A percentile compares a stretch with the other conserved stretches of the same genome.
Conservation (phyloP, 2,329 filamentous ascomycete genomes). For the Trichoderma sp. region DNA sequence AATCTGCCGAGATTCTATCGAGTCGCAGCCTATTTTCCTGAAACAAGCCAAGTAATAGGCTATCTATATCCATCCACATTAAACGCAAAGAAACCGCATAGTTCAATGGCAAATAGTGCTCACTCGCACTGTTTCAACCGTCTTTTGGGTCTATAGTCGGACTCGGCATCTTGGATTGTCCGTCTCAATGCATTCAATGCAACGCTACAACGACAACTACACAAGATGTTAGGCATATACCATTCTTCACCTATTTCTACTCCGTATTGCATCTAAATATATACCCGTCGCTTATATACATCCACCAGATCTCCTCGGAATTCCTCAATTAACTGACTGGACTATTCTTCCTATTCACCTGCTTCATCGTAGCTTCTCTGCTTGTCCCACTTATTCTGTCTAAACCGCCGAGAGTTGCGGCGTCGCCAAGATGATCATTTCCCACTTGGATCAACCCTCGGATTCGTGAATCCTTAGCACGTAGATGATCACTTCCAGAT, state of each 20-base stretch:
- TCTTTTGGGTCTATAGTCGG: not conserved
- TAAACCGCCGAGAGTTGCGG: slow-evolving; percentile 23
- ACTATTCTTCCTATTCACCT: not conserved
- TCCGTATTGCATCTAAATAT: not conserved
- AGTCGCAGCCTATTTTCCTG: not conserved
- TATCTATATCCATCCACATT: not conserved
- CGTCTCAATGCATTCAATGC: not conserved
- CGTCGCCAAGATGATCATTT: not conserved
- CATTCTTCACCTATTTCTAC: no score
- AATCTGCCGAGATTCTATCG: not conserved
- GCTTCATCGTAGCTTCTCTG: not conserved
- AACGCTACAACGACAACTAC: not conserved
- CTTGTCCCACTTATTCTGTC: not conserved
- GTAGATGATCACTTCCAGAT: not conserved
- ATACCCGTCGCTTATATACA: not conserved
- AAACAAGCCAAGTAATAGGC: not conserved
- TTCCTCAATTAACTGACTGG: not conserved
- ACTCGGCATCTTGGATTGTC: not conserved
- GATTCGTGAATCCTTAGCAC: not conserved
- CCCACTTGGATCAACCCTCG: not conserved
- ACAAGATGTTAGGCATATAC: no score
- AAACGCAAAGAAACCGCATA: not conserved
- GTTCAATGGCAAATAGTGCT: not conserved
- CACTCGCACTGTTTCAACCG: not conserved
- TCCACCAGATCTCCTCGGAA: not conserved